Evolutionary conservation across 2,329 filamentous ascomycete species (phyloP).

Genomic region (Penicillium psychrosexuale): DNA sequence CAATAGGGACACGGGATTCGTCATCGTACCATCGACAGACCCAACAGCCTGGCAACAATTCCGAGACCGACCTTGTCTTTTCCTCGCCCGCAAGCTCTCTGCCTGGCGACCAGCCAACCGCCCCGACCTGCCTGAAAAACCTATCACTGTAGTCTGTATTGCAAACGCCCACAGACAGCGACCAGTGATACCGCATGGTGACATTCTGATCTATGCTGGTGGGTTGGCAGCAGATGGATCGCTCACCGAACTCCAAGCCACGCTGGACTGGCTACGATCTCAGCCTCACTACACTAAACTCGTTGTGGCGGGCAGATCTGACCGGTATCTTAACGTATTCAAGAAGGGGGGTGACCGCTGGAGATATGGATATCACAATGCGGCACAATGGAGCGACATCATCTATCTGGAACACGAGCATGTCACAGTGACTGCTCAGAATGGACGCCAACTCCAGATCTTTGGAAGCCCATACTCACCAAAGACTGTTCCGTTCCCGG

Average conservation of each 20-base stretch:
- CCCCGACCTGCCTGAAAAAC: background rate
- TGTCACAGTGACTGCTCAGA: background rate
- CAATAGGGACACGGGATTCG: background rate
- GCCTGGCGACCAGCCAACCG: background rate
- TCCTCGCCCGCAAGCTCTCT: background rate
- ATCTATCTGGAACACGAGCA: background rate
- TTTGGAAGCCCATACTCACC: background rate
- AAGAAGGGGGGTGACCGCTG: background rate
- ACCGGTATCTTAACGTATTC: background rate
- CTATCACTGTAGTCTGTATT: background rate
- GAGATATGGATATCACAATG: background rate
- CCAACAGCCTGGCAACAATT: background rate
- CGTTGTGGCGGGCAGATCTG: background rate
- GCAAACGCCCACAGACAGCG: background rate
- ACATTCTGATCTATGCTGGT: conserved; percentile 1
- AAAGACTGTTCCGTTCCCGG: background rate
- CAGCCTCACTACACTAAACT: conserved; percentile 1
- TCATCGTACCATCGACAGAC: background rate
- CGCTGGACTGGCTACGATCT: background rate
- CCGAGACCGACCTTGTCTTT: background rate
- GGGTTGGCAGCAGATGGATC: background rate
- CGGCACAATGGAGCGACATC: background rate
- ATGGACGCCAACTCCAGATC: background rate
- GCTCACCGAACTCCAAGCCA: background rate
- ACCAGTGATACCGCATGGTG: background rate